phyloP scores from a whole-genome alignment of 225 moss, liverwort and hornwort genomes.

The Physcomitrium patens region DNA sequence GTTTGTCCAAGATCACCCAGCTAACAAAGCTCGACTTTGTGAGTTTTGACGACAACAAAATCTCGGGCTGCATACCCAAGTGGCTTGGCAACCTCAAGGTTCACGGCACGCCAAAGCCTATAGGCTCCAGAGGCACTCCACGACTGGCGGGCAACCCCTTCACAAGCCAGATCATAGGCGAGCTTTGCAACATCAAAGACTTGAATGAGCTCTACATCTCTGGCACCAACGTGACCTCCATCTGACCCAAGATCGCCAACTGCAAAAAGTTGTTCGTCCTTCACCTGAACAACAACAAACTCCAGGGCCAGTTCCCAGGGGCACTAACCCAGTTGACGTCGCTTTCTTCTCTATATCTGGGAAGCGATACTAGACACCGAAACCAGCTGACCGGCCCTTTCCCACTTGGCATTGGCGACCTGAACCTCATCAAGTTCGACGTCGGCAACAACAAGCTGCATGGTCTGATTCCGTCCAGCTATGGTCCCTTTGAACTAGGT shows the following conservation, averaged over 20 bases:
- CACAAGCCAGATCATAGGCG: conserved; percentile 1
- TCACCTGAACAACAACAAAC: neutral
- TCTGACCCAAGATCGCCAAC: conserved; percentile 6
- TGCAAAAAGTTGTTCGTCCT: neutral
- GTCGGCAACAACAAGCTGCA: conserved; percentile 22
- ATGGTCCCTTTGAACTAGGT: conserved; percentile 14
- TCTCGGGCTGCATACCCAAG: conserved; percentile 22
- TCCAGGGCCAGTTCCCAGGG: neutral
- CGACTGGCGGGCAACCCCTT: neutral
- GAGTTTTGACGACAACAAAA: neutral
- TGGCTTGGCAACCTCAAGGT: conserved; percentile 6
- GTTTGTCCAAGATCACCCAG: neutral
- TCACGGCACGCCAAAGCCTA: too few relatives aligned
- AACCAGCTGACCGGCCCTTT: conserved; percentile 8
- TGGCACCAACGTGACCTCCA: neutral
- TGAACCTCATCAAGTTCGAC: neutral
- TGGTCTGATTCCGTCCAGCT: conserved; percentile 7
- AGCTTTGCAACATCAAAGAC: conserved; percentile 22
- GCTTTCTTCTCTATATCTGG: neutral
- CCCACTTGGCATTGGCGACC: neutral
- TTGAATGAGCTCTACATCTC: neutral
- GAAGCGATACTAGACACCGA: neutral
- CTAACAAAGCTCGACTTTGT: neutral
- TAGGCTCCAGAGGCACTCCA: neutral
- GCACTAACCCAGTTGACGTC: neutral